phyloP scores from a whole-genome alignment of 306 rosid genomes.

The Vigna unguiculata region DNA sequence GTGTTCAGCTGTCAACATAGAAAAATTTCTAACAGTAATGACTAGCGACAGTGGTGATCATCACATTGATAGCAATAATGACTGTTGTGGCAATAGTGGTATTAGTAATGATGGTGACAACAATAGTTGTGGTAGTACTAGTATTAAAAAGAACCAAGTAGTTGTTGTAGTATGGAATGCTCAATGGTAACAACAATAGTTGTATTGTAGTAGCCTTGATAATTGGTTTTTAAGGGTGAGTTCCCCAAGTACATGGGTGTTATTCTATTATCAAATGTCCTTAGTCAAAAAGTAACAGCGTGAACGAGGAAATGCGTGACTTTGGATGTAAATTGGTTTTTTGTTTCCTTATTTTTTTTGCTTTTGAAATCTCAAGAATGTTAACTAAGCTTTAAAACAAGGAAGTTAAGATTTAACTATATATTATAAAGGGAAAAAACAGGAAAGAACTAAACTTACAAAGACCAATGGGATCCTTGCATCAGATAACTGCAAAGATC shows the following conservation, averaged over 20 bases:
- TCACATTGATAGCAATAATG: too few relatives aligned
- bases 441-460: slow-evolving; percentile 63
- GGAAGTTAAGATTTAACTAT: slow-evolving; percentile 25
- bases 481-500: slow-evolving; percentile 85
- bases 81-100: too few relatives aligned
- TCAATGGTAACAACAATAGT: too few relatives aligned
- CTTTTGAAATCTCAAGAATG: background rate
- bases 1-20: background rate
- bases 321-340: background rate
- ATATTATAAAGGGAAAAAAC: slow-evolving; percentile 13
- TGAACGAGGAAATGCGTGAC: background rate
- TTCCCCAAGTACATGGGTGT: background rate
- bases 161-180: background rate
- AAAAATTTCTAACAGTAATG: background rate
- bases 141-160: too few relatives aligned
- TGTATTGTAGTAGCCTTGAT: background rate
- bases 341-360: background rate
- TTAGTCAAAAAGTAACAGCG: background rate
- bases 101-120: too few relatives aligned
- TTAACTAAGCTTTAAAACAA: slow-evolving; percentile 17
- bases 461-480: slow-evolving; percentile 76
- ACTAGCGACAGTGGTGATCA: too few relatives aligned
- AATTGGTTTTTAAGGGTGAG: background rate
- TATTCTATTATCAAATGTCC: too few relatives aligned
- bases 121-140: too few relatives aligned